Evolutionary conservation across 192 early-diverging fungal genomes (phyloP), one percentile per base, ranked within the genome.

Genomic region (Tieghemiomyces parasiticus): DNA sequence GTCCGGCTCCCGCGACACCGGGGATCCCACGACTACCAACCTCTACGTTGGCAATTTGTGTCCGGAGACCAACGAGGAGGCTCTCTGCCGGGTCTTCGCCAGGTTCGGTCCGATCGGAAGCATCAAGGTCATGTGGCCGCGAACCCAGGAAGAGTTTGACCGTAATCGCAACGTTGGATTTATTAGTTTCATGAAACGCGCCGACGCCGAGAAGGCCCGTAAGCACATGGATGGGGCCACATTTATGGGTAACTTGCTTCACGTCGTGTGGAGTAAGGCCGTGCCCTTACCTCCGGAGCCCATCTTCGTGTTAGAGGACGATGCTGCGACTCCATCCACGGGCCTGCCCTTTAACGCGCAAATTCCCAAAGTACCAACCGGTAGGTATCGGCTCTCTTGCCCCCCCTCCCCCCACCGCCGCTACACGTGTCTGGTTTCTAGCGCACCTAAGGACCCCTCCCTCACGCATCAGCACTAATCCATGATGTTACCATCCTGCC

Each of bases 91-190:
- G 63, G 79, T 77, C 32, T 96, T 96, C 82, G 90, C 74, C 19
- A 69, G 59, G 31, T 88, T 77, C 60, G 93, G 93, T 0, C 82
- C 91, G 0, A 90, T 96, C 61, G 91, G 79, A 10, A 88, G 85
- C 56, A 86, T 93, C 51, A 96, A 96, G 64, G 86, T 96, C 46
- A 91, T 96, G 93, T 92, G 91, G 91, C 91, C 91, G 2, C 85
- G 93, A 16, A 85, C 86, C 0, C 73, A 67, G n/a, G 89, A 91
- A 48, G 88, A 91, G 67, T 78, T 78, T 35, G 85, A 84, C 24
- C 79, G 91, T 13, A 77, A 80, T 46, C 70, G 81, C 12, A 91
- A 90, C 61, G 85, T 77, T 58, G 90, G 86, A 22, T 96, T 96
- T 74, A 86, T 96, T 16, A 85, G 88, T 58, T 96, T 90, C 66